Evolutionary conservation across 495 filamentous ascomycete species (phyloP).

Genomic region (Trichoderma gamsii): DNA sequence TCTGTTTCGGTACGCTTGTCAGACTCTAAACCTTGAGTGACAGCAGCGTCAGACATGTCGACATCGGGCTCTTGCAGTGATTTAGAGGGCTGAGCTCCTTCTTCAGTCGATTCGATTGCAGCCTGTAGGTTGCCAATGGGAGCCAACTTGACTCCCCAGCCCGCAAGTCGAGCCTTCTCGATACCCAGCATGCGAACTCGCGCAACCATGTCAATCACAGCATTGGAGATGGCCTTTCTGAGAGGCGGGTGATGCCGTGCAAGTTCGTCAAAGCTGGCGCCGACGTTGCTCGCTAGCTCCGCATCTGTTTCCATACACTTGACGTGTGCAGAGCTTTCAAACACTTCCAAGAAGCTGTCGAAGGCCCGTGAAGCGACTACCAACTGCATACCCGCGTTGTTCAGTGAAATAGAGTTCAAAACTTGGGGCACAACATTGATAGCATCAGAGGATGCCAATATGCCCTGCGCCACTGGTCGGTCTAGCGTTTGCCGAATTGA

Average conservation of each 20-base stretch:
- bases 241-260: constrained; percentile 86
- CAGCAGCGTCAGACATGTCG: constrained; percentile 50
- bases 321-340: constrained; percentile 85
- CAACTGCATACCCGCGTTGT: constrained; percentile 78
- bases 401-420: constrained; percentile 90
- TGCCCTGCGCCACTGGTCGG: constrained; percentile 57
- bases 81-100: not conserved
- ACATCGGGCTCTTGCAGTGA: constrained; percentile 33
- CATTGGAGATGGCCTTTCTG: constrained; percentile 69
- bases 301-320: constrained; percentile 63
- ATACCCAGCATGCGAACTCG: constrained; percentile 66
- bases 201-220: constrained; percentile 75
- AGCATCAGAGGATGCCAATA: constrained; percentile 77
- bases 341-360: constrained; percentile 85
- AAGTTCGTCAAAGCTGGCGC: constrained; percentile 86
- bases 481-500: constrained; percentile 37
- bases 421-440: constrained; percentile 79
- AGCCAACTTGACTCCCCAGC: constrained; percentile 76
- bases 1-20: constrained; percentile 9
- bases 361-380: constrained; percentile 79
- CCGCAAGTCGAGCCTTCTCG: constrained; percentile 56
- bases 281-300: constrained; percentile 54
- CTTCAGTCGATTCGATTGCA: constrained; percentile 32
- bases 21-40: not conserved
- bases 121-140: constrained; percentile 49